These are phyloP conservation scores for Hypoxylon sp. DNA, from an alignment of 2,329 filamentous ascomycete species.

Conservation along the genomic window DNA sequence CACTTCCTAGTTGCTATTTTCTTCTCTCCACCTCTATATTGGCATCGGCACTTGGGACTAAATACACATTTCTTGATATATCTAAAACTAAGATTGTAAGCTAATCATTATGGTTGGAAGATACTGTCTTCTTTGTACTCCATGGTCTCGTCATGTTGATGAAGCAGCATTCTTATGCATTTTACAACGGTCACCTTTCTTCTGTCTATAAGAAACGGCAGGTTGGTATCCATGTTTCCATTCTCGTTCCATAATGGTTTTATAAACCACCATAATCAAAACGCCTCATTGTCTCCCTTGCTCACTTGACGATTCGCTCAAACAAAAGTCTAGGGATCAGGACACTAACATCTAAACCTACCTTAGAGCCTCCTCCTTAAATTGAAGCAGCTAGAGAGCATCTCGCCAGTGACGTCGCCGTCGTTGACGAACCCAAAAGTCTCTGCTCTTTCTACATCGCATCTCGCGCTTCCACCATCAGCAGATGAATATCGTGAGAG, in stretches of 20 bases:
- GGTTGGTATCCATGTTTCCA: slow-evolving; percentile 18
- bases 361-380: slow-evolving; percentile 59
- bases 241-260: neutral
- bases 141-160: slow-evolving; percentile 83
- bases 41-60: neutral
- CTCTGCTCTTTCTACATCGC: slow-evolving; percentile 62
- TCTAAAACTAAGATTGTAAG: neutral
- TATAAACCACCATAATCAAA: neutral
- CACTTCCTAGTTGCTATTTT: neutral
- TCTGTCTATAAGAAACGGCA: slow-evolving; percentile 68
- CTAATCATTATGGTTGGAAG: slow-evolving; percentile 29
- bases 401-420: slow-evolving; percentile 63
- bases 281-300: neutral
- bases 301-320: neutral
- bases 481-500: slow-evolving; percentile 60
- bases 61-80: neutral
- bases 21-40: neutral
- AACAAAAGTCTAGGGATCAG: neutral
- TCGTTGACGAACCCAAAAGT: slow-evolving; percentile 60
- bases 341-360: slow-evolving; percentile 3
- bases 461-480: slow-evolving; percentile 61
- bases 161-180: slow-evolving; percentile 87
- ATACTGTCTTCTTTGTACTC: slow-evolving; percentile 71
- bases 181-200: slow-evolving; percentile 82
- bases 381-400: slow-evolving; percentile 70